Conservation (phyloP, 164 flowering plant genomes). For the Magnolia changhungtana region DNA sequence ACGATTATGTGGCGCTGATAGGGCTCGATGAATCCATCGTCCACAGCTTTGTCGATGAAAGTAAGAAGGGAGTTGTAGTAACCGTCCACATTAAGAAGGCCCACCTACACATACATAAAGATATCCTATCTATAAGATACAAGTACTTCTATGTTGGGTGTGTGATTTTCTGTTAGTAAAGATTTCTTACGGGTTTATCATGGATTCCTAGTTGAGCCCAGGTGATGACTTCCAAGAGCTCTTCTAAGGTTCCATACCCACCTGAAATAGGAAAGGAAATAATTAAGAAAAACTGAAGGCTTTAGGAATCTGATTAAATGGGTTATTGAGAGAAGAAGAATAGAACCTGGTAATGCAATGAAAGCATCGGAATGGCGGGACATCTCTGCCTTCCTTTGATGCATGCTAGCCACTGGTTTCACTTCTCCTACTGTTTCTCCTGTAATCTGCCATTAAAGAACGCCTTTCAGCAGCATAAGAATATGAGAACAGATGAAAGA, state of each 20-base stretch:
- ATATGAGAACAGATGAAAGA: not conserved
- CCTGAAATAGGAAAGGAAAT: slow-evolving; percentile 25
- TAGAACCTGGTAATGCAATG: slow-evolving; percentile 35
- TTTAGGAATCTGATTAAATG: not conserved
- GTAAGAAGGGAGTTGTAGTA: slow-evolving; percentile 56
- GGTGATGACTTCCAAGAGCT: slow-evolving; percentile 62
- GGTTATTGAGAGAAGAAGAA: not conserved
- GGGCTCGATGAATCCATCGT: slow-evolving; percentile 60
- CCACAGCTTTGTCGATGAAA: slow-evolving; percentile 66
- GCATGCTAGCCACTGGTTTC: slow-evolving; percentile 36
- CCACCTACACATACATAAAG: slow-evolving; percentile 36
- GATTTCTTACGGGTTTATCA: slow-evolving; percentile 48
- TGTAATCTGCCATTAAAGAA: slow-evolving; percentile 21
- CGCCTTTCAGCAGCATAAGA: not conserved
- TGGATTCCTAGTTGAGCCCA: slow-evolving; percentile 82
- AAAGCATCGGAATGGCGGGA: slow-evolving; percentile 40
- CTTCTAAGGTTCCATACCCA: slow-evolving; percentile 71
- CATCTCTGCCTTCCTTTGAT: slow-evolving; percentile 45
- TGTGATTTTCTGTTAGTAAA: not conserved
- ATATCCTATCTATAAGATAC: not conserved
- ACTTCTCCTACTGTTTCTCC: slow-evolving; percentile 41
- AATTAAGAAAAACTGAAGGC: not conserved
- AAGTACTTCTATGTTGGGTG: not conserved
- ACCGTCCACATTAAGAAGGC: slow-evolving; percentile 67
- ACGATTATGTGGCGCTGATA: slow-evolving; percentile 56